Evolutionary conservation across 306 rosid genomes (phyloP), one percentile per base, ranked within the genome.

Genomic region (Myrica gale): DNA sequence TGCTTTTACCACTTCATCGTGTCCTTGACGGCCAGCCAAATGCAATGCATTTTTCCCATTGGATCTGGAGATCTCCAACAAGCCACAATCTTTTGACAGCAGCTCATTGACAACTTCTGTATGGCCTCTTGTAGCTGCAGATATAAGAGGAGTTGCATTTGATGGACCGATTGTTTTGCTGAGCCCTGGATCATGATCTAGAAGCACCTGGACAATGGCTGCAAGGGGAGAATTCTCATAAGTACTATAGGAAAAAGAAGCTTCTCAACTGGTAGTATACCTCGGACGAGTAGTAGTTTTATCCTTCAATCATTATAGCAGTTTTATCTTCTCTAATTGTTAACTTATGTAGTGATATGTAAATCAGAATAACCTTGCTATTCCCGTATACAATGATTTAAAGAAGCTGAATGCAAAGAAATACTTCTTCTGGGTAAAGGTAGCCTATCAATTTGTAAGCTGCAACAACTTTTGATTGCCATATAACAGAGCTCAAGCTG

Each of bases 31-130:
- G 62, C 93, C 99, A 72, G 99, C 92, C 65, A 96, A 84, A 79
- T 96, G 99, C 90, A 96, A 86, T 5, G 99, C 89, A 45, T 90
- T 96, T 82, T 96, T 96, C 53, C 98, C 98, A 77, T 96, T 96
- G 37, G 97, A 85, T 66, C 85, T 87, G 21, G 93, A 69, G 26
- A 87, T 90, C 71, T 96, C 99, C 87, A 92, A 79, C 82, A 92
- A 85, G 85, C 85, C 79, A 79, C 87, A 47, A 80, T 96, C 98
- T 73, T 90, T 90, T 1, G 92, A 87, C 72, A 96, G 91, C 74
- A 96, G 85, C 76, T 96, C 96, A 74, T 86, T 87, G 53, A 96
- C 99, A 72, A 96, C 96, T 39, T 87, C 93, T 0, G 80, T 79
- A 69, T 96, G 97, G 48, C 99, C 98, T 72, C 89, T 85, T 37